These are phyloP conservation scores for Agrostemma githago DNA, from an alignment of 148 eudicot species.

Conservation along the genomic window DNA sequence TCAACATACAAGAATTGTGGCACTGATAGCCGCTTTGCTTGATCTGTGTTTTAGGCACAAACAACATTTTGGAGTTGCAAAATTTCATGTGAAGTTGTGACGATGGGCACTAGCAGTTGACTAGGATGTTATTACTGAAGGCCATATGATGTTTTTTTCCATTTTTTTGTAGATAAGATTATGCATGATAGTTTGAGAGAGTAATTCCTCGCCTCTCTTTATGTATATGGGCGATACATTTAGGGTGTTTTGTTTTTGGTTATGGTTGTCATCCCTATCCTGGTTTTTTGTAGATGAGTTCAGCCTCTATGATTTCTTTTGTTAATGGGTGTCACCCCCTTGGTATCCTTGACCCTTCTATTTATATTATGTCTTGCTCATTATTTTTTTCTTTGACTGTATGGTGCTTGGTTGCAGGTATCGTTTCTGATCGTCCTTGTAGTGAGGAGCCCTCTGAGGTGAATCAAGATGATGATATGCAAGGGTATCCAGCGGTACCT, in stretches of 20 bases:
- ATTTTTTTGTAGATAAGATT: not conserved
- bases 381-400: not conserved
- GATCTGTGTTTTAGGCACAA: not conserved
- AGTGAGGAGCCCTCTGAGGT: slow-evolving; percentile 44
- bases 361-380: not conserved
- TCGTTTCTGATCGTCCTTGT: slow-evolving; percentile 26
- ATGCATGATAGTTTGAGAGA: too few relatives aligned
- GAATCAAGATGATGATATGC: slow-evolving; percentile 29
- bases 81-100: slow-evolving; percentile 1
- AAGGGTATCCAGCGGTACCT: slow-evolving; percentile 29
- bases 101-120: not conserved
- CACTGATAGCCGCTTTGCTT: not conserved
- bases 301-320: too few relatives aligned
- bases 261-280: too few relatives aligned
- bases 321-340: too few relatives aligned
- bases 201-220: too few relatives aligned
- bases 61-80: not conserved
- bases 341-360: too few relatives aligned
- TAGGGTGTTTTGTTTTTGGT: too few relatives aligned
- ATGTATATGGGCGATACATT: too few relatives aligned
- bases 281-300: too few relatives aligned
- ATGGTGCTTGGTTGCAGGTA: slow-evolving; percentile 37
- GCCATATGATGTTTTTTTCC: not conserved
- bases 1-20: not conserved
- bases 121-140: not conserved